These are phyloP conservation scores for Scheffersomyces stipitis DNA, from an alignment of 805 yeast genomes.

Conservation along the genomic window DNA sequence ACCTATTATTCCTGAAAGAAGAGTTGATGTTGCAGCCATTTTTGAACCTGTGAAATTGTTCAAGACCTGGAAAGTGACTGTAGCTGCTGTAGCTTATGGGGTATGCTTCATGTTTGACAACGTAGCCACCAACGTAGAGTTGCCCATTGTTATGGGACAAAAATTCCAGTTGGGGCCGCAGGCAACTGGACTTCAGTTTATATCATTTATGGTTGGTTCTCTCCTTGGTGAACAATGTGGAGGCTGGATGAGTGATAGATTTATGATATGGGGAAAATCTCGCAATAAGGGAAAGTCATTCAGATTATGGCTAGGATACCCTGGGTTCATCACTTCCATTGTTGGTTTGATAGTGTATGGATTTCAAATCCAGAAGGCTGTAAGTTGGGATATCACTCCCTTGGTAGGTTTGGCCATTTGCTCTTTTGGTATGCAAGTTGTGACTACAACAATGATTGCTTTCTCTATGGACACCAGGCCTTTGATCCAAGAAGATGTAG, in stretches of 20 bases:
- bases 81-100: constrained; percentile 17
- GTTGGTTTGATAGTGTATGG: constrained; percentile 24
- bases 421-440: constrained; percentile 20
- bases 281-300: constrained; percentile 5
- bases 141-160: constrained; percentile 17
- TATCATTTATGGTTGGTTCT: constrained; percentile 22
- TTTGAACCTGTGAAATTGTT: constrained; percentile 10
- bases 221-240: constrained; percentile 23
- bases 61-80: constrained; percentile 7
- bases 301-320: constrained; percentile 21
- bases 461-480: constrained; percentile 18
- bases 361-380: constrained; percentile 11
- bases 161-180: constrained; percentile 20
- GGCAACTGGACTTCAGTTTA: constrained; percentile 21
- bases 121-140: constrained; percentile 21
- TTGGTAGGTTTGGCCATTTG: constrained; percentile 22
- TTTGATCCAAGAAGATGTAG: constrained; percentile 14
- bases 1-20: constrained; percentile 4
- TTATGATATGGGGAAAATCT: constrained; percentile 15
- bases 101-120: constrained; percentile 21
- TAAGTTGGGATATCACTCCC: constrained; percentile 19
- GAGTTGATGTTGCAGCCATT: constrained; percentile 1
- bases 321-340: constrained; percentile 17
- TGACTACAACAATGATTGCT: constrained; percentile 22
- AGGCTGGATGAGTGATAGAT: constrained; percentile 23